Percentiles rank a stretch among this genome's conserved stretches.
phyloP scores from a whole-genome alignment of 768 basidiomycete genomes.

The Mycena rosella region DNA sequence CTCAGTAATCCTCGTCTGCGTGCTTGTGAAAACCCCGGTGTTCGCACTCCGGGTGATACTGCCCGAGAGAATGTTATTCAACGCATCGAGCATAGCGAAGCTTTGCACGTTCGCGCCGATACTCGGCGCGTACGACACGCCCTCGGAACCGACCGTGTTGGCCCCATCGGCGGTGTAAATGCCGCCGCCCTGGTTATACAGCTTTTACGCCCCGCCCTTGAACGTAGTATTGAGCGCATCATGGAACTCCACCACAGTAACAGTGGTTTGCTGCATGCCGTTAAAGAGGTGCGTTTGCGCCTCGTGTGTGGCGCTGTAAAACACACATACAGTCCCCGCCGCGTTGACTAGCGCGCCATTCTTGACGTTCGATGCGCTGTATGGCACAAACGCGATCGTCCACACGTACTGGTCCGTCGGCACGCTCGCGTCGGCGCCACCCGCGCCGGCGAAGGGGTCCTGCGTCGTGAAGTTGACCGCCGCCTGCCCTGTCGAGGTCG shows the following conservation, averaged over 20 bases:
- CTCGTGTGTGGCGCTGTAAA: background rate
- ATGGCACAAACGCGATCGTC: conserved; percentile 24
- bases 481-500: background rate
- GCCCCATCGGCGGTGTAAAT: too few species aligned
- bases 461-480: conserved; percentile 20
- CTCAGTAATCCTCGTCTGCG: too few species aligned
- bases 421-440: background rate
- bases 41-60: too few species aligned
- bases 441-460: background rate
- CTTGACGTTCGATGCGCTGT: background rate
- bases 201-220: background rate
- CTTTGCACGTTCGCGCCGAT: too few species aligned
- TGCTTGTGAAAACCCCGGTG: too few species aligned
- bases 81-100: too few species aligned
- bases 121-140: too few species aligned
- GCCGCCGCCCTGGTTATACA: background rate
- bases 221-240: background rate
- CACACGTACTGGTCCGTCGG: background rate
- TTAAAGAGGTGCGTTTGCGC: background rate
- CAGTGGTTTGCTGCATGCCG: background rate
- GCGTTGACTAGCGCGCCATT: conserved; percentile 11
- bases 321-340: background rate
- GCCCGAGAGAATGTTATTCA: too few species aligned
- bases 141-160: too few species aligned
- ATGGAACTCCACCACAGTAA: background rate